Evolutionary conservation across 225 moss, liverwort and hornwort species (phyloP), one percentile per base, ranked within the genome.

Genomic region (Takakia lepidozioides): DNA sequence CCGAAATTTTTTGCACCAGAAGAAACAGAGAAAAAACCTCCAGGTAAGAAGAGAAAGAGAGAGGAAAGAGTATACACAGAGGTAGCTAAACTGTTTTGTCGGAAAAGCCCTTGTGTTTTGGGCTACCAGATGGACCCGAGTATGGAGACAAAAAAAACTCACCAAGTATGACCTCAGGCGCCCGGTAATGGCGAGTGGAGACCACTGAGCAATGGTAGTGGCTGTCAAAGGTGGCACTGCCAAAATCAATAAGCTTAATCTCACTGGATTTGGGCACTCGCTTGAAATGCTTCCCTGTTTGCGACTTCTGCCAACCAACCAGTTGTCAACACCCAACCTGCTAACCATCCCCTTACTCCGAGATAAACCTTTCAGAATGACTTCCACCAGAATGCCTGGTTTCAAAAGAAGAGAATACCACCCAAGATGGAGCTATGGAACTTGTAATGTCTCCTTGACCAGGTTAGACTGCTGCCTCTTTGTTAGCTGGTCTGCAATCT

Each of bases 201-300:
- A 78, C 73, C 25, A 78, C 78, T 24, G 78, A 78, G 29, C 78
- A 78, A 35, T 78, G 78, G 50, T 78, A 78, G 41, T 78, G 78
- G 46, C 64, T 65, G 29, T 78, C 73, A 62, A 78, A 78, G 29
- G 78, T 78, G 48, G 78, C 78, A 69, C 78, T 78, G 50, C 78
- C 78, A 52, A 78, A 78, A 65, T 78, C 78, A 57, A 78, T 78
- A 40, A 78, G 61, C 72, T 78, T 78, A 17, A 78, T 73, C 23
- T 78, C 72, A 56, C 64, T 69, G 39, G 57, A 72, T 54, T 69
- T 72, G 32, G 78, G 78, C 32, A 78, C 68, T 40, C 78, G 52
- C 56, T 78, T 78, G 53, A 68, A 69, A 69, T 68, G 68, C 65
- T 73, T 78, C 49, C 72, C 64, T 43, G 72, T 68, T 54, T 72